These are phyloP conservation scores for Simplicillium aogashimaense DNA, from an alignment of 2,329 filamentous ascomycete genomes.

Conservation along the genomic window DNA sequence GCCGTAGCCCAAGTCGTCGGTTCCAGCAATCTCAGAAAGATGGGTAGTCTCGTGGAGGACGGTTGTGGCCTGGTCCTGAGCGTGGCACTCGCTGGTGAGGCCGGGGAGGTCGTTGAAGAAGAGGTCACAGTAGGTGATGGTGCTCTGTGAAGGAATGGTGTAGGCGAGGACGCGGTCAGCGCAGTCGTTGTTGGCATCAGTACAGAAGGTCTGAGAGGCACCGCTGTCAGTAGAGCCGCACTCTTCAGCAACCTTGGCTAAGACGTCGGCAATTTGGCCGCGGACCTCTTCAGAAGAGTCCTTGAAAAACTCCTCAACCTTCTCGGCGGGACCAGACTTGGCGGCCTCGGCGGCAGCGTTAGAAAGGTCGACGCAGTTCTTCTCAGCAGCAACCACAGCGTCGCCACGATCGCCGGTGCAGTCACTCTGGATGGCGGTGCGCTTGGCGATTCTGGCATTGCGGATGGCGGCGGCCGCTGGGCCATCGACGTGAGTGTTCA, in stretches of 20 bases:
- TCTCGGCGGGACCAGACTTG: constrained; percentile 34
- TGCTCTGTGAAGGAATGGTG: constrained; percentile 5
- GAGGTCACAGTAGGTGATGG: constrained; percentile 5
- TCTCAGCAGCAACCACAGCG: background rate
- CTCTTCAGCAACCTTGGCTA: constrained; percentile 35
- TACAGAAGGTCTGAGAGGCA: constrained; percentile 42
- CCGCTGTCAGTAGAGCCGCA: constrained; percentile 35
- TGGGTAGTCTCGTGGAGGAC: constrained; percentile 5
- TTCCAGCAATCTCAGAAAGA: background rate
- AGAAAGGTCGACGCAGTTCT: constrained; percentile 41
- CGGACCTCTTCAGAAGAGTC: constrained; percentile 32
- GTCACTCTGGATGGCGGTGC: constrained; percentile 34
- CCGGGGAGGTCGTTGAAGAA: constrained; percentile 4
- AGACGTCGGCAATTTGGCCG: constrained; percentile 35
- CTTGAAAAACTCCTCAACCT: constrained; percentile 56
- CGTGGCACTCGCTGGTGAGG: constrained; percentile 8
- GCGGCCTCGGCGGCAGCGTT: constrained; percentile 43
- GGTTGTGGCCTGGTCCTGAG: constrained; percentile 6
- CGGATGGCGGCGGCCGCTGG: constrained; percentile 38
- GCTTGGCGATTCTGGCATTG: constrained; percentile 38
- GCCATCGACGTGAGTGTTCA: constrained; percentile 45
- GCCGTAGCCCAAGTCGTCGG: too few species aligned
- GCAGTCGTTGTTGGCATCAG: constrained; percentile 30
- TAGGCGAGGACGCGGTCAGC: constrained; percentile 26
- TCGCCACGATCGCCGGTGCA: constrained; percentile 1